Base-by-base conservation (phyloP, 1,284 basidiomycete genomes). In the Ustilago xerochloae region DNA sequence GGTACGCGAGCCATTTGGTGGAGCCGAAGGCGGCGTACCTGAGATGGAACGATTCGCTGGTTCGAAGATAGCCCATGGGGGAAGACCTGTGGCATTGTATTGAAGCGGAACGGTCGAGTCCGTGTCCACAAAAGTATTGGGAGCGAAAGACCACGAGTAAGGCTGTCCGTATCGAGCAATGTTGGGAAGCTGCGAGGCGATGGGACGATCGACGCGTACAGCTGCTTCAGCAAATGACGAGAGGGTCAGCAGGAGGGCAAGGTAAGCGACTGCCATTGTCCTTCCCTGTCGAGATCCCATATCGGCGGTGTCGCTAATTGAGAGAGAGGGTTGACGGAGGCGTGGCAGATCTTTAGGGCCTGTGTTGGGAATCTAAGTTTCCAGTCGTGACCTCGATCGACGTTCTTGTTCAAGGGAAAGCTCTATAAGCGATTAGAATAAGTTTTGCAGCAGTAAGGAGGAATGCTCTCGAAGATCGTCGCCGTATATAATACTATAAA, bases 31-130 rank as follows among this genome's bases (percentile, higher is more conserved):
- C 0, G 81, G 81, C 1, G 60, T 77, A 7, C 81, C 80, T 0
- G 74, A 66, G 45, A 83, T 72, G 16, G 71, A 70, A 2, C 65
- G 65, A 12, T 41, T 55, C 4, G 60, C 50, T 13, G 65, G 47
- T 22, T 80, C 79, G 41, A 83, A 83, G 24, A 36, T 43, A 16
- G 73, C 78, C 81, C 81, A 83, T 8, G 65, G 5, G 1, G 81
- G 80, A 13, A 83, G 62, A 4, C 74, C 76, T 3, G 51, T 52
- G 20, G 48, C 67, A 20, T 57, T 67, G 45, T 75, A 66, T 3
- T 59, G 48, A 6, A 75, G 61, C 16, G 68, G 60, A 2, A 53
- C 72, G 3, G 64, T 71, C 28, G 43, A 56, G 35, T 71, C 46
- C 22, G 36, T 36, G 16, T 66, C 64, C 8, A 56, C 50, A 33